Evolutionary conservation across 768 basidiomycete species (phyloP).

Genomic region (Goffeauzyma gilvescens): DNA sequence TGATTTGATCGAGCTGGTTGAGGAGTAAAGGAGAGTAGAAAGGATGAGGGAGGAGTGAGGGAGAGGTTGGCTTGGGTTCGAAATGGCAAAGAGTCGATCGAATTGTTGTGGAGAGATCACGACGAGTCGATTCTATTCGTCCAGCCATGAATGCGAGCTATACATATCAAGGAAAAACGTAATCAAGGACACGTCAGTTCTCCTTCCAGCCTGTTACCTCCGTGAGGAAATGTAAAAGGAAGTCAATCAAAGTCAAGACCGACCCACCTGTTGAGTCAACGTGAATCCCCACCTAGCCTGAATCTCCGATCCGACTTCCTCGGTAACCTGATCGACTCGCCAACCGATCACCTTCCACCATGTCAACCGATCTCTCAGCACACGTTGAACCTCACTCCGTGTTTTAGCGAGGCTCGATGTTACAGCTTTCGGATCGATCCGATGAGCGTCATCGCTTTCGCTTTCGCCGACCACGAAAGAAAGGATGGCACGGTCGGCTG

Average conservation of each 20-base stretch:
- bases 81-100: too few species aligned
- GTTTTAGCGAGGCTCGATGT: too few species aligned
- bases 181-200: too few species aligned
- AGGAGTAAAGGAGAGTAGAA: constrained; percentile 25
- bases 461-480: too few species aligned
- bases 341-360: constrained; percentile 14
- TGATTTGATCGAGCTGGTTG: constrained; percentile 19
- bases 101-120: constrained; percentile 8
- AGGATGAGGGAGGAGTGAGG: constrained; percentile 12
- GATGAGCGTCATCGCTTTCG: too few species aligned
- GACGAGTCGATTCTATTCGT: constrained; percentile 20
- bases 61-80: too few species aligned
- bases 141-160: constrained; percentile 27
- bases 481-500: too few species aligned
- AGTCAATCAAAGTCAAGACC: not conserved
- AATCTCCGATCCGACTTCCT: constrained; percentile 15
- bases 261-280: constrained; percentile 19
- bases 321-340: constrained; percentile 18
- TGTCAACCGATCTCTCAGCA: constrained; percentile 12
- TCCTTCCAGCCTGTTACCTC: too few species aligned
- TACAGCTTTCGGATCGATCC: too few species aligned
- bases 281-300: constrained; percentile 13
- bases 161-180: not conserved
- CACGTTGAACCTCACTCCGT: constrained; percentile 10
- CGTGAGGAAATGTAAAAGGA: too few species aligned